Evolutionary conservation across 2,329 filamentous ascomycete species (phyloP), one percentile per base, ranked within the genome.

Genomic region (Dendrostoma leiphaemia): DNA sequence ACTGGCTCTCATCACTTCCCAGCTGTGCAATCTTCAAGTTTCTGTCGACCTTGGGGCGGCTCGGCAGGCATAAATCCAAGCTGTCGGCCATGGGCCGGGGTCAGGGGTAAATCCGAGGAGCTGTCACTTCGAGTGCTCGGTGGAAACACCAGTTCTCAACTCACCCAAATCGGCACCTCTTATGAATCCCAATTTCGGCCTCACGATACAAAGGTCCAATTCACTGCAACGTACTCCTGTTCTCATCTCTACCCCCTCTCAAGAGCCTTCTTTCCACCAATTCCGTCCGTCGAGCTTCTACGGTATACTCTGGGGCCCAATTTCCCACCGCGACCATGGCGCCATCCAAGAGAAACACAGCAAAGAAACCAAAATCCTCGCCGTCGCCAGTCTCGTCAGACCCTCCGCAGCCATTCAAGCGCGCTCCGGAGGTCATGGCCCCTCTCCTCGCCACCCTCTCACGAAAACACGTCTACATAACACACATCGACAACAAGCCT

Each of bases 401-500:
- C n/a, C 77, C 76, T 7, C 85, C 85, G 0, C 69, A 78, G 28
- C 90, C 90, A 7, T 96, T 94, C 77, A 80, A 81, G 61, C 76
- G 76, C 56, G 83, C 84, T 0, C 83, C 89, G 1, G 69, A 81
- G 46, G 76, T 78, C 29, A 80, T 96, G 51, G 64, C 78, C 48
- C 80, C 85, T 10, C 86, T 96, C 67, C 78, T 89, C 65, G 73
- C 80, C 32, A 80, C 77, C 40, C 84, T 96, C 56, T 80, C 84
- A 55, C 76, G 81, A 53, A 73, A 81, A 53, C 84, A 90, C 69
- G 80, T 96, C 67, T 96, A 97, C 79, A 82, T 97, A 64, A 80
- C 88, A 28, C 91, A 96, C 74, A 77, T 96, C 70, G 92, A 97
- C 76, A 74, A 72, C 57, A 85, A 88, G 58, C 84, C 86, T 0